Conservation (phyloP, 2,329 filamentous ascomycete genomes). For the Ascomycota sp. region DNA sequence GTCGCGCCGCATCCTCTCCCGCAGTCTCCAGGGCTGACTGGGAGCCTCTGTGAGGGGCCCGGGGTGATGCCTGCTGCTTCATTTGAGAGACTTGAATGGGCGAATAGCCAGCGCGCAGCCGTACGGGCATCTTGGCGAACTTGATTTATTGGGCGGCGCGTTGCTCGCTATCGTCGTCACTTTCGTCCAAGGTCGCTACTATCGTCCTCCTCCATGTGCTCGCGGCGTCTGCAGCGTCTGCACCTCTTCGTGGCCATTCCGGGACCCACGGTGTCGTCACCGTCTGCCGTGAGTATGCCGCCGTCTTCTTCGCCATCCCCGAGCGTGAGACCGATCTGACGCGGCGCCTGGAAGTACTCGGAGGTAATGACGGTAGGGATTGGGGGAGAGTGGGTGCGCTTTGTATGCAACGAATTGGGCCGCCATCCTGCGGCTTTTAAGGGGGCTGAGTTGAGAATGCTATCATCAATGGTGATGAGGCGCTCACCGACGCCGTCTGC, state of each 20-base stretch:
- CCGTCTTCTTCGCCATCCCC: conserved; percentile 55
- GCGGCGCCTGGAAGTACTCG: conserved; percentile 63
- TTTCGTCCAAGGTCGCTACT: conserved; percentile 75
- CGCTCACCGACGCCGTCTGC: conserved; percentile 73
- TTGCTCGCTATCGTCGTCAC: conserved; percentile 55
- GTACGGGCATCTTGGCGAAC: conserved; percentile 87
- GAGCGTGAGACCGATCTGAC: conserved; percentile 39
- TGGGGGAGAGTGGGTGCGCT: conserved; percentile 68
- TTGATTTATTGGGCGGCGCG: conserved; percentile 79
- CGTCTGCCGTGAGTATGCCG: conserved; percentile 48
- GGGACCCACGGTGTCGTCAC: conserved; percentile 47
- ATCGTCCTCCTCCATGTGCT: conserved; percentile 68
- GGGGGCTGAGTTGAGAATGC: conserved; percentile 57
- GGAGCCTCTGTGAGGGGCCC: conserved; percentile 40
- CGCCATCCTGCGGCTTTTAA: conserved; percentile 74
- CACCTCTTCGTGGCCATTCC: conserved; percentile 47
- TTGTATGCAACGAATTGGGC: conserved; percentile 51
- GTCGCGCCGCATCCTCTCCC: conserved; percentile 48
- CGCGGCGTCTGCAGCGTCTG: conserved; percentile 38
- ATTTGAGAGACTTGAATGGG: conserved; percentile 51
- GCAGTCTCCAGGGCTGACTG: conserved; percentile 49
- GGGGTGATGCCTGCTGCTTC: conserved; percentile 32
- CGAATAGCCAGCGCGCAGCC: conserved; percentile 71
- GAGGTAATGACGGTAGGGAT: conserved; percentile 67
- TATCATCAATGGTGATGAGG: conserved; percentile 61